Evolutionary conservation across 1,284 basidiomycete genomes (phyloP).

Genomic region (Uromyces viciae-fabae): DNA sequence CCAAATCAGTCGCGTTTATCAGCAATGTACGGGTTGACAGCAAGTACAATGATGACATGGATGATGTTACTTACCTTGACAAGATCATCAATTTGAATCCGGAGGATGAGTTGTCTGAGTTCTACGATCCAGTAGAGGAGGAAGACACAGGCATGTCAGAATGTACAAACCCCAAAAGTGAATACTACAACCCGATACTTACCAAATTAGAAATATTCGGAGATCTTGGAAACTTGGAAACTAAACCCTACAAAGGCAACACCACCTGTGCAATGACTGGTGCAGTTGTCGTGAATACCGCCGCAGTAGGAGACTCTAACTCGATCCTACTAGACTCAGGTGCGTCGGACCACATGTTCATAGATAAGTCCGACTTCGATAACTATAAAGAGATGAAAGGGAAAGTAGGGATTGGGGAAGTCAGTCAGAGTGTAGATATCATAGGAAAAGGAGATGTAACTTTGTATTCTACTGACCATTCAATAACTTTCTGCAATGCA

Average conservation of each 20-base stretch:
- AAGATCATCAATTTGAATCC: too few species aligned
- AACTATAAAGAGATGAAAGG: background rate
- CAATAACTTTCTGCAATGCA: conserved; percentile 8
- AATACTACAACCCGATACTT: background rate
- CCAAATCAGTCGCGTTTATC: background rate
- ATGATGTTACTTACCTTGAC: too few species aligned
- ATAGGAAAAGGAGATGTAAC: conserved; percentile 17
- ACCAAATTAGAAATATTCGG: conserved; percentile 1
- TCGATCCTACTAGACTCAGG: too few species aligned
- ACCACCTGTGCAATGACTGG: too few species aligned
- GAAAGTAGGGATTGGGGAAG: conserved; percentile 25
- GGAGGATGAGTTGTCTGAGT: too few species aligned
- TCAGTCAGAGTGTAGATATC: background rate
- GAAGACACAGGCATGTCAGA: background rate
- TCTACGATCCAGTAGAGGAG: background rate
- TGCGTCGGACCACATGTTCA: too few species aligned
- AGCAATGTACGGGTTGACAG: too few species aligned
- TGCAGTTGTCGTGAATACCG: too few species aligned
- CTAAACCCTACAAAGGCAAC: too few species aligned
- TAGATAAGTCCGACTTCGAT: background rate
- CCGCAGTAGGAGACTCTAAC: too few species aligned
- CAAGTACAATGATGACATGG: too few species aligned
- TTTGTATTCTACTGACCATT: background rate
- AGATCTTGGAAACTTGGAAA: too few species aligned
- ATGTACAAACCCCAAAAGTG: background rate